Evolutionary conservation across 176 grass and related monocot species (phyloP), one percentile per base, ranked within the genome.

Genomic region (Puya raimondii): DNA sequence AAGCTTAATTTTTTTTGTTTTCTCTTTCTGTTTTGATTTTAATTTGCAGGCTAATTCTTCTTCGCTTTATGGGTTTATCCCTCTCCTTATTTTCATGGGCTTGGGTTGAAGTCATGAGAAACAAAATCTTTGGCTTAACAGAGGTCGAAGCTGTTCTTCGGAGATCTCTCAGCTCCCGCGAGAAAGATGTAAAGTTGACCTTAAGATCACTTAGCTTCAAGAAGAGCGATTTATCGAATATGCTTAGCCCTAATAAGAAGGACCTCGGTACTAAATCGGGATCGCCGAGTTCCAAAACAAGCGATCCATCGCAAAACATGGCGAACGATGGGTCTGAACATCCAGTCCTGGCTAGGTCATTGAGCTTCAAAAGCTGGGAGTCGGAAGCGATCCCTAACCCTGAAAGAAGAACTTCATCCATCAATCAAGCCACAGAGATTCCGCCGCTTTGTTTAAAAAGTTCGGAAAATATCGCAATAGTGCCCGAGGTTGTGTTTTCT

Each of bases 361-460:
- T 99, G 21, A 99, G 89, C 86, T 99, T 99, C 80, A 93, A 88
- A 57, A 90, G 85, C 78, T 96, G 92, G 92, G 71, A 92, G 65
- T 49, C 68, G 9, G 76, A 68, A 3, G 49, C 6, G 8, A 52
- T 49, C 9, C 6, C 56, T 61, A 9, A 61, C 17, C 7, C 21
- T 18, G 56, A 61, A 20, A 2, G 8, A 2, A 18, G 17, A 9
- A 20, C 7, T 22, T 61, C 56, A 18, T 20, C 56, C 3, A 61
- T 22, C 7, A 61, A 61, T 61, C 56, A 42, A 27, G 33, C 53
- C 6, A 14, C 16, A 17, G 74, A 47, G 22, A 23, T 27, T 15
- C 59, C 18, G 23, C 23, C 23, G 0, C 6, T 26, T 33, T 47
- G 23, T 29, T 65, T 66, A 13, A 75, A 67, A 64, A 53, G n/a